Evolutionary conservation across 78 protist genomes (phyloP), one percentile per base, ranked within the genome.

Genomic region (Dictyostelium purpureum): DNA sequence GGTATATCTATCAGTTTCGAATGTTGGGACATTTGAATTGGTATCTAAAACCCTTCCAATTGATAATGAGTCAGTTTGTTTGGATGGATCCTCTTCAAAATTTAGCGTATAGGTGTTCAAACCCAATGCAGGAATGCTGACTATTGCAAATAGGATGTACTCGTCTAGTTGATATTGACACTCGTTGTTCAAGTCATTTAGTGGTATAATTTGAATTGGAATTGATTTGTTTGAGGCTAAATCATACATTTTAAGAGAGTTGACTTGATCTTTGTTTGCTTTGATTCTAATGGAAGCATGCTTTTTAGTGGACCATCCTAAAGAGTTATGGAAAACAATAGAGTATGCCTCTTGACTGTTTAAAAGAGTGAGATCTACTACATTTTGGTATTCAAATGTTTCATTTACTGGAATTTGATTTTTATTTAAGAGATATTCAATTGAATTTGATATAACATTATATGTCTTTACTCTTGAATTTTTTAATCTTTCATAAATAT

Each of bases 71-170:
- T 45, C 37, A 18, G 40, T 65, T 66, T 21, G 16, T 43, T 24
- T 3, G 0, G 49, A 26, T 76, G n/a, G 6, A 18, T 9, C 7
- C 35, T 63, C 43, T 33, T 28, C 45, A 14, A 79, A 18, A 0
- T 6, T 54, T 43, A 85, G 1, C 33, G 54, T 73, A 43, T 45
- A 85, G 14, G 92, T 85, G 18, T 52, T 59, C 9, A 85, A 38
- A 14, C 92, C 92, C 1, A 85, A 47, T 70, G 92, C 66, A 28
- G 80, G 80, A 18, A 85, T 4, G 26, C 59, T 70, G 28, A 42
- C 2, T 0, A 73, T 45, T 35, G 66, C 76, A 28, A 38, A 21
- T n/a, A 85, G 16, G 6, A 21, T 26, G 33, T 73, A 85, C 11
- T 80, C 45, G 51, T 80, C 56, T 5, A 5, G 19, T 33, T 31